Percentiles rank a stretch among this genome's conserved stretches.
phyloP scores from a whole-genome alignment of 768 basidiomycete species.

The Leccinum subtestaceum region DNA sequence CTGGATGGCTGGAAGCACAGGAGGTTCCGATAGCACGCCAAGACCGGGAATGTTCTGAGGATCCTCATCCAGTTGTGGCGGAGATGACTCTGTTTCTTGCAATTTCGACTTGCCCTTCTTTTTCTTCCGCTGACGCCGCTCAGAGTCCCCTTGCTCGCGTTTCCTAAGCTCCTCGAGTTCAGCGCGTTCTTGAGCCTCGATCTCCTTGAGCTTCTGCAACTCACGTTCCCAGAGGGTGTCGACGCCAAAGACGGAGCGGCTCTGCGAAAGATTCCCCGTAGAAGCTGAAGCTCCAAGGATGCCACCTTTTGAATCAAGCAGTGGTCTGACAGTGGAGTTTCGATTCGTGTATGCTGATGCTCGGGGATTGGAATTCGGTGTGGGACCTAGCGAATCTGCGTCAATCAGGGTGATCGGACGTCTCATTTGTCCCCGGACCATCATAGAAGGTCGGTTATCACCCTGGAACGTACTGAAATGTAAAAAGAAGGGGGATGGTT shows the following conservation, averaged over 20 bases:
- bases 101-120: slow-evolving; percentile 46
- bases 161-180: slow-evolving; percentile 53
- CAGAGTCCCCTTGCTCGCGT: slow-evolving; percentile 45
- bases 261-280: slow-evolving; percentile 37
- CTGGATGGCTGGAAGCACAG: slow-evolving; percentile 35
- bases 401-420: slow-evolving; percentile 74
- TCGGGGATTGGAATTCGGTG: slow-evolving; percentile 47
- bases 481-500: slow-evolving; percentile 4
- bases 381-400: slow-evolving; percentile 52
- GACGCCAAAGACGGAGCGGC: slow-evolving; percentile 87
- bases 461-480: slow-evolving; percentile 75
- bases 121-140: slow-evolving; percentile 35
- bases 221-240: slow-evolving; percentile 94
- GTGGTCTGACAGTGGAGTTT: slow-evolving; percentile 59
- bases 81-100: slow-evolving; percentile 39
- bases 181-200: slow-evolving; percentile 64
- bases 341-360: slow-evolving; percentile 43
- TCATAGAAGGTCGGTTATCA: slow-evolving; percentile 90
- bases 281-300: slow-evolving; percentile 32
- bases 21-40: slow-evolving; percentile 23
- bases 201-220: slow-evolving; percentile 72
- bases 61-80: slow-evolving; percentile 31
- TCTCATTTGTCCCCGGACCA: slow-evolving; percentile 61
- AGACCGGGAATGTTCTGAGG: slow-evolving; percentile 28
- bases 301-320: slow-evolving; percentile 59